Evolutionary conservation across 176 grass and related monocot genomes (phyloP), one percentile per base, ranked within the genome.

Genomic region (Paspalum notatum): DNA sequence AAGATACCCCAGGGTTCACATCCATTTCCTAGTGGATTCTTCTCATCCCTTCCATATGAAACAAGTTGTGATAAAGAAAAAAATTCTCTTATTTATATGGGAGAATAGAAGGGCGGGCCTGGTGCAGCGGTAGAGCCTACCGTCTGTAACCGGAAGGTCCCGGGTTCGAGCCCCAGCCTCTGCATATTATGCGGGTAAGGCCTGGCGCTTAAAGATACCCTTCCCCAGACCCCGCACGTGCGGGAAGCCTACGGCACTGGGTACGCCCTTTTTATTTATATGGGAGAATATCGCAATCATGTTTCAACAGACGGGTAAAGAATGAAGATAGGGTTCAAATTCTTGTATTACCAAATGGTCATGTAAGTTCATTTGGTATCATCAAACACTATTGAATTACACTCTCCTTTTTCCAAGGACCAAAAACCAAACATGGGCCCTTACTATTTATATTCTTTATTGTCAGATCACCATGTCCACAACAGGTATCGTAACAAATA

Each of bases 241-340:
- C n/a, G n/a, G n/a, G n/a, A n/a, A n/a, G n/a, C n/a, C n/a, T n/a
- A n/a, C n/a, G n/a, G n/a, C n/a, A n/a, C n/a, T n/a, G n/a, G n/a
- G n/a, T n/a, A n/a, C n/a, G n/a, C n/a, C n/a, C n/a, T n/a, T n/a
- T n/a, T 65, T 39, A 38, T 47, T 80, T 85, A 62, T 21, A 8
- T 62, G 22, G 48, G 57, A 47, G n/a, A 10, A 62, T 16, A 37
- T 75, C 58, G 24, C 5, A 20, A 55, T 8, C 40, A 80, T 66
- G 26, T 73, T 66, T 65, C 68, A 54, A 65, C 37, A 63, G 8
- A 55, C 62, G 25, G 76, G 4, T 16, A 54, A 73, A 85, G n/a
- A 18, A 73, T 55, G 46, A 72, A 84, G n/a, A 85, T 44, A 53
- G 37, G 50, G 9, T 80, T 52, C 37, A 43, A 50, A 78, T 78